phyloP scores from a whole-genome alignment of 2,329 filamentous ascomycete species.

The Penicillium freii region DNA sequence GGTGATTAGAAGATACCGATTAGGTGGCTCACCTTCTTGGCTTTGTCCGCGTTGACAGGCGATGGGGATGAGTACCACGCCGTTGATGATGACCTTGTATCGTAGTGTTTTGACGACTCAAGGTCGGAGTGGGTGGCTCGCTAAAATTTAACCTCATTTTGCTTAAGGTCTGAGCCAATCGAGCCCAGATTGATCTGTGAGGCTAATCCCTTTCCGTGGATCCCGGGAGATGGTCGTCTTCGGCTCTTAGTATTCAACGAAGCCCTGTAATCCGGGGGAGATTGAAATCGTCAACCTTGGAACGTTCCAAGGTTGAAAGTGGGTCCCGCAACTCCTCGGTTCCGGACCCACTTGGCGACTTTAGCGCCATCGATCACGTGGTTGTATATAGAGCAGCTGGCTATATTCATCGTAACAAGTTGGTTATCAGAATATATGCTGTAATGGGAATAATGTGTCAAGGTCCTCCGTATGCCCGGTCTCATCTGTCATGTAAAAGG shows the following conservation, averaged over 20 bases:
- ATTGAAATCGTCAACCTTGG: conserved; percentile 1
- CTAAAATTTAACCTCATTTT: conserved; percentile 33
- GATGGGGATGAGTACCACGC: conserved; percentile 30
- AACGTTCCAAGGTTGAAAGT: conserved; percentile 3
- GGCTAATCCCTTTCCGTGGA: background rate
- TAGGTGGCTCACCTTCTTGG: conserved; percentile 27
- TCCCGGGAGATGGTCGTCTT: background rate
- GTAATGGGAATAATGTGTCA: background rate
- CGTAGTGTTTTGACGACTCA: conserved; percentile 34
- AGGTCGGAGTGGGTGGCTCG: conserved; percentile 29
- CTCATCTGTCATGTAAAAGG: too few species aligned
- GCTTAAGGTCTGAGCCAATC: background rate
- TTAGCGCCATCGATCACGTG: background rate
- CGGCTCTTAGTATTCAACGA: background rate
- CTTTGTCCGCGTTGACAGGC: conserved; percentile 32
- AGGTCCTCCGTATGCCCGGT: too few species aligned
- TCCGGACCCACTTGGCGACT: background rate
- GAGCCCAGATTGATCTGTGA: background rate
- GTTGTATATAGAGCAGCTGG: background rate
- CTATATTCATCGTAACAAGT: background rate
- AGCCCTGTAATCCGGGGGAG: background rate
- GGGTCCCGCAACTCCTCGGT: background rate
- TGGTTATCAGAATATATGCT: background rate
- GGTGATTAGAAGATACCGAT: background rate
- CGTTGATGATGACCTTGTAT: conserved; percentile 21